A percentile compares a stretch with the other conserved stretches of the same genome.
Evolutionary conservation across 1,284 basidiomycete species (phyloP).

Genomic region (Farysia itapuensis): DNA sequence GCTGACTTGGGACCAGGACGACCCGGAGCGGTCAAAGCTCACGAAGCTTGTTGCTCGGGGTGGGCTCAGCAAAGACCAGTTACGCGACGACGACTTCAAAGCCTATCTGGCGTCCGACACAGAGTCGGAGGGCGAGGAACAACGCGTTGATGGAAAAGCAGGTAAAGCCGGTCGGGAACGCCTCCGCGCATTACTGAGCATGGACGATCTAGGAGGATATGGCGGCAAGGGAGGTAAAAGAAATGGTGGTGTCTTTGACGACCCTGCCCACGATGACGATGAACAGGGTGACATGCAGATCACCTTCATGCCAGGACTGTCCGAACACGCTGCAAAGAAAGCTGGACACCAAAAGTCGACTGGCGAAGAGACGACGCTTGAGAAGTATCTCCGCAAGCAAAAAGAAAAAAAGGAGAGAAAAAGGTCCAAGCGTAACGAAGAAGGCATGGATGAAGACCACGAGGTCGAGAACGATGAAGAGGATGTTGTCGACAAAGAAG

Average conservation of each 20-base stretch:
- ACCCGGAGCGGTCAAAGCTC: slow-evolving; percentile 79
- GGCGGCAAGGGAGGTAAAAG: slow-evolving; percentile 19
- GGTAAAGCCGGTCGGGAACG: slow-evolving; percentile 23
- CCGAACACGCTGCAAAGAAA: slow-evolving; percentile 44
- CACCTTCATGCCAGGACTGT: slow-evolving; percentile 56
- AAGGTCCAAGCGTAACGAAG: slow-evolving; percentile 16
- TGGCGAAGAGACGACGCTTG: slow-evolving; percentile 55
- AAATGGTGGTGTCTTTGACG: slow-evolving; percentile 37
- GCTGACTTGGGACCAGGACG: slow-evolving; percentile 98
- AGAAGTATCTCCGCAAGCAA: slow-evolving; percentile 58
- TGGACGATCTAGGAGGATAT: slow-evolving; percentile 14
- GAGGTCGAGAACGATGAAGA: slow-evolving; percentile 10
- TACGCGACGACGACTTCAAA: slow-evolving; percentile 56
- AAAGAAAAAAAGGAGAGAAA: slow-evolving; percentile 54
- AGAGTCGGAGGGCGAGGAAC: slow-evolving; percentile 40
- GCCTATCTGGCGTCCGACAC: slow-evolving; percentile 56
- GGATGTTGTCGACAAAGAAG: slow-evolving; percentile 5
- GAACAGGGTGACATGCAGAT: slow-evolving; percentile 56
- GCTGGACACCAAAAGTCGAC: slow-evolving; percentile 8
- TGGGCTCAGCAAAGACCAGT: slow-evolving; percentile 35
- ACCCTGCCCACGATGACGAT: slow-evolving; percentile 33
- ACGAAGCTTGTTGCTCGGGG: slow-evolving; percentile 59
- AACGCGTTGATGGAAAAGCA: slow-evolving; percentile 2
- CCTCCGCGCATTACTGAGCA: slow-evolving; percentile 49
- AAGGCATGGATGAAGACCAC: too few species aligned